Percentiles rank a stretch among this genome's conserved stretches.
Conservation (phyloP, 2,329 filamentous ascomycete genomes). For the Sporothrix humicola region DNA sequence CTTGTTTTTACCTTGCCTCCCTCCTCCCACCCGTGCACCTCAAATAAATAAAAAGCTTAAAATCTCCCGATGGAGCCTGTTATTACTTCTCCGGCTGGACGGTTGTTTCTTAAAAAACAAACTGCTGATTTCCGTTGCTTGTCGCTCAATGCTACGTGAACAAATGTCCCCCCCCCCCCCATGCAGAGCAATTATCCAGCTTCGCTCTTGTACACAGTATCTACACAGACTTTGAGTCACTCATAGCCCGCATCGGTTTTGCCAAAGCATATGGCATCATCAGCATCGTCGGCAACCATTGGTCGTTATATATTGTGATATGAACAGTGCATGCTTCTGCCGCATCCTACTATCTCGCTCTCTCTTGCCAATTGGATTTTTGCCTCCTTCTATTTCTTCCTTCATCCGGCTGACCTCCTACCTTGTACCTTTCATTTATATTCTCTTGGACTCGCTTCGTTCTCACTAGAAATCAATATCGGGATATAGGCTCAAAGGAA, state of each 20-base stretch:
- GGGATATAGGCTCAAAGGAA: slow-evolving; percentile 26
- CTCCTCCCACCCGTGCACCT: neutral
- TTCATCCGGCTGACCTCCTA: neutral
- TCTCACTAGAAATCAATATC: neutral
- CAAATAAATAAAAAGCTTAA: slow-evolving; percentile 27
- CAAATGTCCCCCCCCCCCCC: neutral
- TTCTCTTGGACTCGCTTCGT: slow-evolving; percentile 6
- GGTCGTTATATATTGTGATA: too few relatives aligned
- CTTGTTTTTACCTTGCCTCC: neutral
- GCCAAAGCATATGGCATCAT: too few relatives aligned
- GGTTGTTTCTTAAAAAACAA: neutral
- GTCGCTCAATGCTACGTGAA: neutral
- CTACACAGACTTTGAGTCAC: too few relatives aligned
- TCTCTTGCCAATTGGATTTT: neutral
- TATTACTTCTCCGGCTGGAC: slow-evolving; percentile 22
- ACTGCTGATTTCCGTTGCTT: too few relatives aligned
- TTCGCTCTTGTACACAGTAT: too few relatives aligned
- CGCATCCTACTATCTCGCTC: neutral
- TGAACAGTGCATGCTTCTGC: too few relatives aligned
- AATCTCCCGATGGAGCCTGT: slow-evolving; percentile 8
- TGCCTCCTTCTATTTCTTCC: neutral
- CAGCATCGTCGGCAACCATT: too few relatives aligned
- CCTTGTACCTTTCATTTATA: neutral
- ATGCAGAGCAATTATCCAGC: too few relatives aligned
- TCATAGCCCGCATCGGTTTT: too few relatives aligned